Evolutionary conservation across 2,329 filamentous ascomycete genomes (phyloP).

Genomic region (Paracoccidioides lutzii): DNA sequence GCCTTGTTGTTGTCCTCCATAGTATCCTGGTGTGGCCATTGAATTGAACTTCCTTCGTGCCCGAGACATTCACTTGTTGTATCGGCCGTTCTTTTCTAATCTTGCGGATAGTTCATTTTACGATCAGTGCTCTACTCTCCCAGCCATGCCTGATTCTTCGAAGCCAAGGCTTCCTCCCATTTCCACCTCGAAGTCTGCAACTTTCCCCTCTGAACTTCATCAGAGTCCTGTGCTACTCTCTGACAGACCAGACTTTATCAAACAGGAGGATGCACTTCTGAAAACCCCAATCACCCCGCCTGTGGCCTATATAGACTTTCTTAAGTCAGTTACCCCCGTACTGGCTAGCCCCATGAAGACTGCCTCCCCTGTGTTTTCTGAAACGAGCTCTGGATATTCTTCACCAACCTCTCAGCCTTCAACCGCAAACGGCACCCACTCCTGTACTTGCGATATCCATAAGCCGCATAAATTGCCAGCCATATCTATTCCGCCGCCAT

Average conservation of each 20-base stretch:
- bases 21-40: constrained; percentile 1
- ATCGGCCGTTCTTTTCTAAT: background rate
- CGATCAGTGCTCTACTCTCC: background rate
- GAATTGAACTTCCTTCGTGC: background rate
- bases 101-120: background rate
- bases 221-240: constrained; percentile 40
- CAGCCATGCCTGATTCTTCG: constrained; percentile 4
- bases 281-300: constrained; percentile 88
- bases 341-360: constrained; percentile 56
- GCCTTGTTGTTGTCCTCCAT: constrained; percentile 1
- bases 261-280: constrained; percentile 48
- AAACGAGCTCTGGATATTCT: constrained; percentile 19
- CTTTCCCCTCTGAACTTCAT: constrained; percentile 43
- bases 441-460: constrained; percentile 41
- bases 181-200: constrained; percentile 32
- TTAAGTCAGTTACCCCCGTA: constrained; percentile 63
- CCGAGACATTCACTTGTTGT: constrained; percentile 5
- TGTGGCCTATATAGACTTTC: constrained; percentile 79
- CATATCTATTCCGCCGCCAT: constrained; percentile 47
- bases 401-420: constrained; percentile 27
- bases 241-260: constrained; percentile 49
- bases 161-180: constrained; percentile 30
- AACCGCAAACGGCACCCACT: constrained; percentile 26
- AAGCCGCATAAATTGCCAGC: constrained; percentile 39
- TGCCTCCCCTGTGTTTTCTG: constrained; percentile 36